These are phyloP conservation scores for Avena eriantha DNA, from an alignment of 176 grass and related monocot species.

Conservation along the genomic window DNA sequence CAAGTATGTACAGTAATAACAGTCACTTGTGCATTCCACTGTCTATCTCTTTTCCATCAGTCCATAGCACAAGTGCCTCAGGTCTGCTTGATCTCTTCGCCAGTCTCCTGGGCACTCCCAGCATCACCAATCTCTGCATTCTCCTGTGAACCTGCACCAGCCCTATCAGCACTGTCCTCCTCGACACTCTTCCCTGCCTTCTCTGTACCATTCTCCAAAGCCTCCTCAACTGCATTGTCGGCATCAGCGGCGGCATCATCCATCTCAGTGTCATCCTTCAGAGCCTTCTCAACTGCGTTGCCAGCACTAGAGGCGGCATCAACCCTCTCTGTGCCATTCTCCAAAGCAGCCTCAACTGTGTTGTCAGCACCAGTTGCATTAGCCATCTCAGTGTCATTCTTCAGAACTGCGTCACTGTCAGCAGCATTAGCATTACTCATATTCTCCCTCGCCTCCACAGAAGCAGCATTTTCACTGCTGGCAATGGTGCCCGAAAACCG, in stretches of 20 bases:
- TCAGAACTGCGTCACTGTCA: constrained; percentile 62
- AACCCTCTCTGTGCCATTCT: constrained; percentile 2
- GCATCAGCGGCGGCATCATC: neutral
- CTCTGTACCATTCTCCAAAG: too few species aligned
- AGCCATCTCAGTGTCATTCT: constrained; percentile 55
- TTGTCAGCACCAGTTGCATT: constrained; percentile 31
- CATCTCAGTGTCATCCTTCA: constrained; percentile 12
- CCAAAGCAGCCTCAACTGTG: constrained; percentile 18
- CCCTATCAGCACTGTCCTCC: neutral
- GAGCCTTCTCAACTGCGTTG: constrained; percentile 6
- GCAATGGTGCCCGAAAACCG: neutral
- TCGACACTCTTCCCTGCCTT: too few species aligned
- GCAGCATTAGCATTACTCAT: constrained; percentile 20
- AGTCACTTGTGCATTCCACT: neutral
- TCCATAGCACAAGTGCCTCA: neutral
- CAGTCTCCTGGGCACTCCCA: neutral
- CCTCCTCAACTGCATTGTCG: constrained; percentile 9
- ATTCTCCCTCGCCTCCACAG: neutral
- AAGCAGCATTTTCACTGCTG: constrained; percentile 36
- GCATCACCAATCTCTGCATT: neutral
- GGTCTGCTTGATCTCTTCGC: neutral
- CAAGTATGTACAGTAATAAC: constrained; percentile 47
- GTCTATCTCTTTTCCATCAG: neutral
- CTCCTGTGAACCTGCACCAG: constrained; percentile 5
- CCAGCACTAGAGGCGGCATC: neutral